These are phyloP conservation scores for Angomonas deanei DNA, from an alignment of 208 protist genomes.

Conservation along the genomic window DNA sequence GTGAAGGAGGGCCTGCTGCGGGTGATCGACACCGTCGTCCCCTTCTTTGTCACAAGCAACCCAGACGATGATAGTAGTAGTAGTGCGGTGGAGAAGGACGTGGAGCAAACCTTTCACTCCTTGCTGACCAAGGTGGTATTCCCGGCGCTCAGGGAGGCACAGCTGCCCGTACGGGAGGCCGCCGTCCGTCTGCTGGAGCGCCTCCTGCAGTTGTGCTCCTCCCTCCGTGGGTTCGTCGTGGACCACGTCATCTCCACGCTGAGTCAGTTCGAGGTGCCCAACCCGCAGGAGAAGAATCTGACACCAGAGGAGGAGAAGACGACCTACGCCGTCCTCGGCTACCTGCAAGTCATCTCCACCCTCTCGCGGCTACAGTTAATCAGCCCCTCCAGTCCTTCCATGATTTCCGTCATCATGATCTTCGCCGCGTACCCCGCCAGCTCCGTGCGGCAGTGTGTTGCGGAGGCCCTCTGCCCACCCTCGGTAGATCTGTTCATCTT, in stretches of 20 bases:
- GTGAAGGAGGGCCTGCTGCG: slow-evolving; percentile 21
- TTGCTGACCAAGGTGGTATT: slow-evolving; percentile 27
- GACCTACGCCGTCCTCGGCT: slow-evolving; percentile 27
- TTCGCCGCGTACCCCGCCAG: slow-evolving; percentile 56
- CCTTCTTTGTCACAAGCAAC: not conserved
- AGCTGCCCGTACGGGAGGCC: slow-evolving; percentile 56
- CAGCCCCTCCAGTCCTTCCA: not conserved
- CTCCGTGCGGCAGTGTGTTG: slow-evolving; percentile 70
- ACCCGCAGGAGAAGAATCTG: not conserved
- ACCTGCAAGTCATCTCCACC: slow-evolving; percentile 28
- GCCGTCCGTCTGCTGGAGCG: slow-evolving; percentile 30
- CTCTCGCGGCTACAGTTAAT: slow-evolving; percentile 3
- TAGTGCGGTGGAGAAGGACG: not conserved
- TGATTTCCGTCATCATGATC: slow-evolving; percentile 25
- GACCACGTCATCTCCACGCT: slow-evolving; percentile 25
- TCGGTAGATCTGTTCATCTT: slow-evolving; percentile 36
- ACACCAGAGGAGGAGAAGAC: slow-evolving; percentile 20
- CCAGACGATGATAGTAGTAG: not conserved
- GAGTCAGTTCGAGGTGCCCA: not conserved
- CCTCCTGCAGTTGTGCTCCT: slow-evolving; percentile 14
- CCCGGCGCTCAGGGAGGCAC: slow-evolving; percentile 37
- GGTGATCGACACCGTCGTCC: slow-evolving; percentile 1
- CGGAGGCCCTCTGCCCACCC: slow-evolving; percentile 47
- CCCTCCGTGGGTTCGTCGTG: slow-evolving; percentile 19
- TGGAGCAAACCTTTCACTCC: not conserved